A percentile compares a stretch with the other conserved stretches of the same genome.
Conservation (phyloP, 2,329 filamentous ascomycete genomes). For the Talaromyces verruculosus region DNA sequence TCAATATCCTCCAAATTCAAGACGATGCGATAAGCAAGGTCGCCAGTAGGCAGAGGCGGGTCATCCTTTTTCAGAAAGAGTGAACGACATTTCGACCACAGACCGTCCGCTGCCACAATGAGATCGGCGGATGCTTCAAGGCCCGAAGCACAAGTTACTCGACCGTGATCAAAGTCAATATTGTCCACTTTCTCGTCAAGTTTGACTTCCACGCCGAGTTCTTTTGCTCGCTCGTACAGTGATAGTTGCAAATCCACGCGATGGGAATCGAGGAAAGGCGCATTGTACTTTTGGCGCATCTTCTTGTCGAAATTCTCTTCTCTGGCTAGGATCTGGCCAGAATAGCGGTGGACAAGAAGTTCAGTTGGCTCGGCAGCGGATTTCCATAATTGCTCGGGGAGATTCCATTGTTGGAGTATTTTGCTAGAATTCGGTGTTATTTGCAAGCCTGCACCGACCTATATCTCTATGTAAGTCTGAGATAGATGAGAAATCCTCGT, state of each 20-base stretch:
- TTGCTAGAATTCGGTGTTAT: conserved; percentile 32
- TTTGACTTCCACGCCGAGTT: neutral
- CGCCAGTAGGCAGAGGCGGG: neutral
- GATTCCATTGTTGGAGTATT: conserved; percentile 30
- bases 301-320: conserved; percentile 26
- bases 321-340: conserved; percentile 27
- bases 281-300: conserved; percentile 30
- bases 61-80: neutral
- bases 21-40: neutral
- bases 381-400: conserved; percentile 29
- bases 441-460: conserved; percentile 21
- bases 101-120: neutral
- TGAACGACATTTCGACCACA: neutral
- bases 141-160: neutral
- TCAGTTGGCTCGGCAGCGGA: conserved; percentile 31
- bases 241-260: conserved; percentile 48
- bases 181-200: neutral
- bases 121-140: neutral
- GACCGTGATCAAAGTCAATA: neutral
- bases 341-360: conserved; percentile 20
- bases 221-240: neutral
- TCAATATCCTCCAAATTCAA: neutral
- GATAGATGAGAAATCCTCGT: neutral
- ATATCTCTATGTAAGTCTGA: neutral
- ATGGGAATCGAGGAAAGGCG: conserved; percentile 49